Percentiles rank a stretch among this genome's conserved stretches.
These are phyloP conservation scores for Falciphora oryzae DNA, from an alignment of 2,329 filamentous ascomycete species.

Conservation along the genomic window DNA sequence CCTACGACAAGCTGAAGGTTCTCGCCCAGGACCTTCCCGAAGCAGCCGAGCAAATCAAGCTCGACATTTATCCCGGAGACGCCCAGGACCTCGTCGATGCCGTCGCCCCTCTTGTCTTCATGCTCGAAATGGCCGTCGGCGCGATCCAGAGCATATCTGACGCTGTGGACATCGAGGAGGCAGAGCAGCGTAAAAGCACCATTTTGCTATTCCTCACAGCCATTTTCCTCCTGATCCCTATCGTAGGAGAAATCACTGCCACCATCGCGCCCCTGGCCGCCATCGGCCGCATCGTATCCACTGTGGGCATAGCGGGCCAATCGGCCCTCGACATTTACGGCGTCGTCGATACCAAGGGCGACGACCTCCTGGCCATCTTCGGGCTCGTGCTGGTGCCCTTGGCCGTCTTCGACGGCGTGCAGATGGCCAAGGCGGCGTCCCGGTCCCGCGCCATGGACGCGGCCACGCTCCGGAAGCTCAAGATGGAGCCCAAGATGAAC, in stretches of 20 bases:
- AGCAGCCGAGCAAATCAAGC: too few species aligned
- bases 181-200: conserved; percentile 19
- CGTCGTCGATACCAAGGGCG: conserved; percentile 14
- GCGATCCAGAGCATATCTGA: conserved; percentile 10
- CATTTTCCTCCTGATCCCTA: conserved; percentile 23
- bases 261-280: conserved; percentile 4
- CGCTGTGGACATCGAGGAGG: conserved; percentile 20
- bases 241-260: conserved; percentile 15
- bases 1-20: too few species aligned
- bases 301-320: conserved; percentile 10
- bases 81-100: conserved; percentile 17
- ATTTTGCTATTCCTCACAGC: conserved; percentile 23
- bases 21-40: too few species aligned
- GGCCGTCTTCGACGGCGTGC: conserved; percentile 13
- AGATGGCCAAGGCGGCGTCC: conserved; percentile 11
- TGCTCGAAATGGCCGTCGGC: conserved; percentile 18
- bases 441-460: conserved; percentile 4
- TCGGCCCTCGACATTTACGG: conserved; percentile 15
- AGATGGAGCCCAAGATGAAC: conserved; percentile 8
- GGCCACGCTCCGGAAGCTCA: background rate
- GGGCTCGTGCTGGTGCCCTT: conserved; percentile 15
- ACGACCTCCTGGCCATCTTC: conserved; percentile 16
- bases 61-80: background rate
- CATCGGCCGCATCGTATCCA: conserved; percentile 8
- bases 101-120: conserved; percentile 15